phyloP scores from a whole-genome alignment of 2,329 filamentous ascomycete genomes.

The Phialophora chinensis region DNA sequence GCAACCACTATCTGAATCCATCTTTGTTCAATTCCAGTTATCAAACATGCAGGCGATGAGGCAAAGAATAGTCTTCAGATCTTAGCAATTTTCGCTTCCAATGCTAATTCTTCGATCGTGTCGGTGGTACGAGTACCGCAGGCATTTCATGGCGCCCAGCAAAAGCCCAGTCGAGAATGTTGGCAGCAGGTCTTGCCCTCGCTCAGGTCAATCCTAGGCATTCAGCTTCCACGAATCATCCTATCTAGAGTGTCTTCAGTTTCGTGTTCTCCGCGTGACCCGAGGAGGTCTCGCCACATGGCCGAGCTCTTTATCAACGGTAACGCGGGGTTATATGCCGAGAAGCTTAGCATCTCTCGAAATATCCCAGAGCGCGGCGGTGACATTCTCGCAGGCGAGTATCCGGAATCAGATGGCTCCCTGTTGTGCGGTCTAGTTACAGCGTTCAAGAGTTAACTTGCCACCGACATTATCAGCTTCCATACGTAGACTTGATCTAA shows the following conservation, averaged over 20 bases:
- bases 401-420: background rate
- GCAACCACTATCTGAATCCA: background rate
- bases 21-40: background rate
- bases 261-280: background rate
- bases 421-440: background rate
- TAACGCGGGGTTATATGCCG: background rate
- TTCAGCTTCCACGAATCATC: background rate
- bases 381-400: background rate
- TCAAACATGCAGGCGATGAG: background rate
- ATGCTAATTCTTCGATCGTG: background rate
- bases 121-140: background rate
- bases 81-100: background rate
- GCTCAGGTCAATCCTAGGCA: background rate
- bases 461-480: background rate
- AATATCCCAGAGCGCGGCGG: background rate
- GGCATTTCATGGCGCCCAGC: constrained; percentile 1
- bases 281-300: background rate
- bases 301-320: background rate
- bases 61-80: background rate
- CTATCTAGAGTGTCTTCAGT: background rate
- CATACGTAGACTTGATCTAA: background rate
- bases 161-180: constrained; percentile 6
- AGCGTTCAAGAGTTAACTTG: background rate
- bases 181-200: constrained; percentile 7
- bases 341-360: background rate